Evolutionary conservation across 345 rosid genomes (phyloP).

Genomic region (Boechera divaricarpa): DNA sequence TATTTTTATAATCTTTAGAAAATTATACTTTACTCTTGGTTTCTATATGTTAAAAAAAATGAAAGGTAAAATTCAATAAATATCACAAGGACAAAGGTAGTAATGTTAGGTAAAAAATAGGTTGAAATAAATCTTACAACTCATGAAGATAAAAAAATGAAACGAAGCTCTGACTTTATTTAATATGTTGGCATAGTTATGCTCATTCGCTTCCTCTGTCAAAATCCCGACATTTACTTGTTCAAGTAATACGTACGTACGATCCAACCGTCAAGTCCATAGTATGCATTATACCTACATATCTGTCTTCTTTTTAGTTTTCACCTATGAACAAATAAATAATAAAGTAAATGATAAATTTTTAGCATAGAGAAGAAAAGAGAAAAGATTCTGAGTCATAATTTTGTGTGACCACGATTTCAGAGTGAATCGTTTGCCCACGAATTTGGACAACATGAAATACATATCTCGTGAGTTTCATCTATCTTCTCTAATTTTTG

Average conservation of each 20-base stretch:
- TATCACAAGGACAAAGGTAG: constrained; percentile 31
- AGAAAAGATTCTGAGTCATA: constrained; percentile 29
- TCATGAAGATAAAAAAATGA: constrained; percentile 20
- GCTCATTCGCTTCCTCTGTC: constrained; percentile 40
- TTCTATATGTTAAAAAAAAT: not conserved
- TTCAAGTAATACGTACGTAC: constrained; percentile 46
- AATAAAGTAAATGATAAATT: not conserved
- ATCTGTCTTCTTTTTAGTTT: constrained; percentile 24
- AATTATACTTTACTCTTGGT: constrained; percentile 1
- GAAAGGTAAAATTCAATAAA: constrained; percentile 30
- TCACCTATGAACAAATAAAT: not conserved
- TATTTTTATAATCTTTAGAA: not conserved
- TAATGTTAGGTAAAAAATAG: constrained; percentile 32
- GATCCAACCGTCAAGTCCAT: constrained; percentile 45
- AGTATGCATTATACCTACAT: constrained; percentile 42
- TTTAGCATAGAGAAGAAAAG: not conserved
- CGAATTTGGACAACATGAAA: constrained; percentile 40
- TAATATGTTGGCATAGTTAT: constrained; percentile 44
- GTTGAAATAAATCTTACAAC: constrained; percentile 22
- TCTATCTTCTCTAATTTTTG: constrained; percentile 33
- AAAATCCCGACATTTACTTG: constrained; percentile 44
- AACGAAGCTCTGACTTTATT: constrained; percentile 32
- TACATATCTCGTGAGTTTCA: constrained; percentile 45
- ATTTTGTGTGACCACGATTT: constrained; percentile 29
- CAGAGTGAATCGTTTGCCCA: constrained; percentile 41